Evolutionary conservation across 371 early-diverging fungal genomes (phyloP), one percentile per base, ranked within the genome.

Genomic region (Dichotomocladium elegans): DNA sequence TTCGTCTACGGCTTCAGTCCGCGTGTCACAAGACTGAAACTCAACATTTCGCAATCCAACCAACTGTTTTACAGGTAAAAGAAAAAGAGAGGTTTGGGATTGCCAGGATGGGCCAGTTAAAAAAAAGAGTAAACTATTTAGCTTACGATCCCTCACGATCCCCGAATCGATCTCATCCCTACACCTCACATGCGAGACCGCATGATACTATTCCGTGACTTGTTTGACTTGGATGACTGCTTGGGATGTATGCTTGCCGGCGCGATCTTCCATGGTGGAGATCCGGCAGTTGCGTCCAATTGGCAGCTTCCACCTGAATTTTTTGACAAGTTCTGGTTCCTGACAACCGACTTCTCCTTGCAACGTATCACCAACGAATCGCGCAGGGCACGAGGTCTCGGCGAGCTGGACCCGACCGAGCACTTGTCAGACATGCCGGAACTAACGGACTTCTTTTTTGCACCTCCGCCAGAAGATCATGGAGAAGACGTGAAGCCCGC

Each of bases 131-230:
- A 19, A 28, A 34, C 10, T 37, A 11, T 55, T 4, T 52, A 77
- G 74, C 57, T 73, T 21, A 71, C 75, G 7, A 63, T 81, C 37
- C 81, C 83, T 15, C 83, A 83, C 48, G 83, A 83, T 40, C 67
- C 83, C 9, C 74, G 83, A 17, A 83, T 83, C 37, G 83, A 83
- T 44, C 55, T 80, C 31, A 71, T 83, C 37, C 81, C 83, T 4
- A 77, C 80, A 12, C 69, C 76, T n/a, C 77, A 78, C 41, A 75
- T 83, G 63, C 71, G 83, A 21, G 83, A 81, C 24, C 70, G 80
- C 58, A 83, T 83, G 83, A 83, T 83, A 44, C 34, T 83, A 5
- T 81, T 78, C 54, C 73, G 79, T 55, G 68, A 74, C 30, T 61
- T 76, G 27, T 83, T 74, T 60, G 79, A 83, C 40, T 60, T 83